Evolutionary conservation across 1,139 yeast genomes (phyloP).

Genomic region (Diutina ranongensis): DNA sequence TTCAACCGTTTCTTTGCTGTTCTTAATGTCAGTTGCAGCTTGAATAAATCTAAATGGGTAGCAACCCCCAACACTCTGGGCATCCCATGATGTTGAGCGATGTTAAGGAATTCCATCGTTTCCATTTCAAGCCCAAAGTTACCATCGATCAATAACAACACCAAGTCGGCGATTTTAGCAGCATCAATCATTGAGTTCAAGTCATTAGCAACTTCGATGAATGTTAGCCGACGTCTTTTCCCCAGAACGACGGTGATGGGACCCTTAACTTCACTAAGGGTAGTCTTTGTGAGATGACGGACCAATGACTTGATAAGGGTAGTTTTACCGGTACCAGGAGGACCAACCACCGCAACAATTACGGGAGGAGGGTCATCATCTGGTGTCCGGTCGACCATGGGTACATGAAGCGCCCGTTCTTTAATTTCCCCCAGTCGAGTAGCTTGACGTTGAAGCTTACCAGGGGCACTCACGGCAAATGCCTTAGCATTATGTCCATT

Average conservation of each 20-base stretch:
- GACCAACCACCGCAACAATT: constrained; percentile 94
- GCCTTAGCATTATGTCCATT: constrained; percentile 93
- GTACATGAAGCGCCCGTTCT: constrained; percentile 85
- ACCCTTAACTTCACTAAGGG: constrained; percentile 78
- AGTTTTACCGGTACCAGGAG: constrained; percentile 97
- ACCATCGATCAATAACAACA: constrained; percentile 83
- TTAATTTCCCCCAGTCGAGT: constrained; percentile 75
- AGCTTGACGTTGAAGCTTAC: constrained; percentile 77
- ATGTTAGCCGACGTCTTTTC: constrained; percentile 83
- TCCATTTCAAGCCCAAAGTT: constrained; percentile 99
- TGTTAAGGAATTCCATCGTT: constrained; percentile 94
- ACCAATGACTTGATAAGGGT: constrained; percentile 86
- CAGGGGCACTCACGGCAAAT: constrained; percentile 87
- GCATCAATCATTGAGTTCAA: constrained; percentile 92
- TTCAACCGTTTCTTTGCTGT: constrained; percentile 87
- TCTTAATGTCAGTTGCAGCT: constrained; percentile 78
- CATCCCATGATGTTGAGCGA: constrained; percentile 98
- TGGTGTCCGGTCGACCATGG: constrained; percentile 95
- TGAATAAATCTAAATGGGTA: constrained; percentile 91
- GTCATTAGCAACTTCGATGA: constrained; percentile 88
- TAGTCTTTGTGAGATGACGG: constrained; percentile 79
- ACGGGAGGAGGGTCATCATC: constrained; percentile 98
- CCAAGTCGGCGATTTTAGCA: constrained; percentile 91
- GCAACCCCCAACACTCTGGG: constrained; percentile 94
- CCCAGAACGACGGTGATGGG: constrained; percentile 98